Evolutionary conservation across 164 flowering plant genomes (phyloP), one percentile per base, ranked within the genome.

Genomic region (Houttuynia cordata): DNA sequence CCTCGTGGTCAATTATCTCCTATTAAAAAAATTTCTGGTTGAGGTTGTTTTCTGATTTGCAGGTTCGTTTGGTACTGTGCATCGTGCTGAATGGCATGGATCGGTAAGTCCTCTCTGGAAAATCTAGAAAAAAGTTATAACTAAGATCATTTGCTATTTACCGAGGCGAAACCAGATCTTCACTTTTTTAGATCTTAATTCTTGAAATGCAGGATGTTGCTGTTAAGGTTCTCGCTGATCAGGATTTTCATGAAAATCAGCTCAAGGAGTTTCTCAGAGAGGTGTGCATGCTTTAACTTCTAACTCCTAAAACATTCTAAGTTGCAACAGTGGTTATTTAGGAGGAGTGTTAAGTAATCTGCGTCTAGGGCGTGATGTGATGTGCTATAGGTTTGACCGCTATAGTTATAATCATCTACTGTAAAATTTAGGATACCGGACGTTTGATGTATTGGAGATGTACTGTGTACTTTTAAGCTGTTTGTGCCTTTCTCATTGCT

Each of bases 11-110:
- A 58, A 17, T 12, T 7, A 42, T 14, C 17, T 42, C 49, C 17
- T 42, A 5, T 14, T 42, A 10, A 1, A 10, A n/a, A 42, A 42
- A 3, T 10, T 10, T 42, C 14, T 42, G 4, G 1, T 42, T 14
- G 12, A 42, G 10, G 9, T n/a, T 5, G 37, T n/a, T 22, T 30
- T 57, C 8, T 57, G 1, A 15, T 50, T 56, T 68, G 54, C 75
- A 93, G 98, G 98, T 66, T 93, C 98, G 39, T 93, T 89, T 76
- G 98, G 98, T 53, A 93, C 96, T 13, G 98, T 93, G 66, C 94
- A 93, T 74, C 98, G 84, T 57, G 96, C 98, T 74, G 98, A 93
- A 74, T 93, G 98, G 98, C 90, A 93, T 86, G 96, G 97, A 77
- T 92, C 98, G 79, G 96, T 92, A 59, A 78, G 96, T 85, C 61